phyloP scores from a whole-genome alignment of 1,284 basidiomycete species.

The Ganoderma lingzhi region DNA sequence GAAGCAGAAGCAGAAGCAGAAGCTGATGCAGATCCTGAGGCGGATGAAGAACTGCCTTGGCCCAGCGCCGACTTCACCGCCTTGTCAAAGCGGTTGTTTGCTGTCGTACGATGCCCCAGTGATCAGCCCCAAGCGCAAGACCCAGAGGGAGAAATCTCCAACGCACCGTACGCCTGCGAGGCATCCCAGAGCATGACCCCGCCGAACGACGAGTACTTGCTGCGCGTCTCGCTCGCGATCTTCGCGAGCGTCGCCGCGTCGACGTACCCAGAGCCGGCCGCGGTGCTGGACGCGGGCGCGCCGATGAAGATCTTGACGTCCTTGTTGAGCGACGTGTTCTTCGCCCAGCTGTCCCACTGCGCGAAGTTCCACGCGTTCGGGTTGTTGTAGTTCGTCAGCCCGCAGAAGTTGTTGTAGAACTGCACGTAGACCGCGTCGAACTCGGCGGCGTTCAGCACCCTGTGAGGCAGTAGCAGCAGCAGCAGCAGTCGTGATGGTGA shows the following conservation, averaged over 20 bases:
- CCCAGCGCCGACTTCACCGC: conserved; percentile 60
- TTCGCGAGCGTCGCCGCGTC: conserved; percentile 51
- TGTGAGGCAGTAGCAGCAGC: neutral
- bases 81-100: conserved; percentile 58
- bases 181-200: conserved; percentile 77
- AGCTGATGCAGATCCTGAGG: no score
- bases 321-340: conserved; percentile 61
- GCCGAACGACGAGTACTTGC: conserved; percentile 68
- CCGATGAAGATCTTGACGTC: conserved; percentile 72
- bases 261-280: conserved; percentile 63
- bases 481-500: neutral
- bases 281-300: conserved; percentile 58
- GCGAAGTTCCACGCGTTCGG: conserved; percentile 58
- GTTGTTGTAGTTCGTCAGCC: conserved; percentile 50
- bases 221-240: conserved; percentile 53
- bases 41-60: conserved; percentile 42
- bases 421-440: conserved; percentile 75
- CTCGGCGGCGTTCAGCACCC: conserved; percentile 58
- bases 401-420: conserved; percentile 73
- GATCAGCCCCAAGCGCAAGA: neutral
- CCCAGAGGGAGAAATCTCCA: neutral
- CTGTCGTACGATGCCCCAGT: conserved; percentile 37
- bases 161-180: conserved; percentile 63
- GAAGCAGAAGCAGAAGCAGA: no score
- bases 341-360: conserved; percentile 70